phyloP scores from a whole-genome alignment of 2,329 filamentous ascomycete genomes.

The Aspergillus thermomutatus region DNA sequence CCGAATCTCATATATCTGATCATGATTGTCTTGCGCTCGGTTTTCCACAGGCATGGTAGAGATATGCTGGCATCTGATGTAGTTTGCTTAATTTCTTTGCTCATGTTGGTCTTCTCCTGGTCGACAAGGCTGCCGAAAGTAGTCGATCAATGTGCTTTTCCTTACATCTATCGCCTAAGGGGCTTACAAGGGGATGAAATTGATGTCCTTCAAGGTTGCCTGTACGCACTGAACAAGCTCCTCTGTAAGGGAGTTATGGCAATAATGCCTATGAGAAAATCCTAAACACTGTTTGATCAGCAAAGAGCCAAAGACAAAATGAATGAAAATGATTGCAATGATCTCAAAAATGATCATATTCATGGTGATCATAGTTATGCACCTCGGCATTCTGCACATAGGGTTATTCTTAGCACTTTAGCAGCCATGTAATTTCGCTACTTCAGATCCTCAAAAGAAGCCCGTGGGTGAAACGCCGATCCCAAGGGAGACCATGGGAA shows the following conservation, averaged over 20 bases:
- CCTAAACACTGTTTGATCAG: background rate
- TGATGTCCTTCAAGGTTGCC: background rate
- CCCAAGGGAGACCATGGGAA: background rate
- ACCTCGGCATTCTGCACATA: background rate
- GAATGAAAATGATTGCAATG: background rate
- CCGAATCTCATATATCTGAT: background rate
- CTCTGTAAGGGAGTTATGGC: background rate
- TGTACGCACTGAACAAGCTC: background rate
- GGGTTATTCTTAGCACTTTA: background rate
- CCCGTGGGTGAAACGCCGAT: slow-evolving; percentile 10
- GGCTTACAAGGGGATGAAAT: background rate
- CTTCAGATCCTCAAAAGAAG: background rate
- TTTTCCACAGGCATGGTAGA: background rate
- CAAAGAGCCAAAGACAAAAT: background rate
- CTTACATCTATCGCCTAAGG: background rate
- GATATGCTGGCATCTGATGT: background rate
- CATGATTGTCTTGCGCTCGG: background rate
- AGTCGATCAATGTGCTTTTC: background rate
- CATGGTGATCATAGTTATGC: background rate
- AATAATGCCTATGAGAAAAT: background rate
- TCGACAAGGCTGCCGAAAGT: background rate
- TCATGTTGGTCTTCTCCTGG: background rate
- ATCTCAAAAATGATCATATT: background rate
- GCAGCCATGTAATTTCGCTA: background rate
- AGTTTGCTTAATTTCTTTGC: background rate